Base-by-base conservation (phyloP, 2,329 filamentous ascomycete species). In the Fusarium anthophilum region DNA sequence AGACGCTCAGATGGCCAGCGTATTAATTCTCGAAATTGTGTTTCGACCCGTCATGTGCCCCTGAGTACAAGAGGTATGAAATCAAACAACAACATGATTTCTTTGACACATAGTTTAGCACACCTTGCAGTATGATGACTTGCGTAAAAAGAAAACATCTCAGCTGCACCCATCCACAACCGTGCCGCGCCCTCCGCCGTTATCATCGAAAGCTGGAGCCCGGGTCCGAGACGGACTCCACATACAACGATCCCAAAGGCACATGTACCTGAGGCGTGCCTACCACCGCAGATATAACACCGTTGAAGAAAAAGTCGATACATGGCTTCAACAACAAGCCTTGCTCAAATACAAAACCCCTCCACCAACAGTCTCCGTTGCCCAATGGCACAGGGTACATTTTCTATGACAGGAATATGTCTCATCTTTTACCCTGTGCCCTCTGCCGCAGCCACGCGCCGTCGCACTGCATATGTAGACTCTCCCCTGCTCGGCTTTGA, bases 391-490 rank as follows among this genome's bases (percentile, higher is more conserved):
- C 35, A 54, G 20, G 15, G 43, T 43, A 57, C 37, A 39, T 66
- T 77, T 66, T 39, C 53, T 43, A 67, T 72, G 72, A 76, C 72
- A 64, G 63, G 44, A 69, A 76, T 65, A 73, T 76, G 76, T 77
- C 76, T 78, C 72, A 76, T 69, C 51, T 37, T 50, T 38, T 54
- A 20, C 51, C 51, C 24, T 26, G 32, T 24, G 26, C 30, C 37
- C 47, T 54, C 59, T 58, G n/a, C 60, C 41, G 63, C 65, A 63
- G 56, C 51, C 66, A 70, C 69, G 47, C 69, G 45, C 72, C 61
- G 50, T 69, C 53, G 24, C 12, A 54, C 65, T 69, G 65, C 65
- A 64, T 69, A 60, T 60, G 45, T 60, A 60, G 47, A 24, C 18
- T 32, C 38, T 18, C 69, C 72, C 66, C 51, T 67, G 61, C 72